phyloP scores from a whole-genome alignment of 768 basidiomycete species.

The Gyrodon lividus region DNA sequence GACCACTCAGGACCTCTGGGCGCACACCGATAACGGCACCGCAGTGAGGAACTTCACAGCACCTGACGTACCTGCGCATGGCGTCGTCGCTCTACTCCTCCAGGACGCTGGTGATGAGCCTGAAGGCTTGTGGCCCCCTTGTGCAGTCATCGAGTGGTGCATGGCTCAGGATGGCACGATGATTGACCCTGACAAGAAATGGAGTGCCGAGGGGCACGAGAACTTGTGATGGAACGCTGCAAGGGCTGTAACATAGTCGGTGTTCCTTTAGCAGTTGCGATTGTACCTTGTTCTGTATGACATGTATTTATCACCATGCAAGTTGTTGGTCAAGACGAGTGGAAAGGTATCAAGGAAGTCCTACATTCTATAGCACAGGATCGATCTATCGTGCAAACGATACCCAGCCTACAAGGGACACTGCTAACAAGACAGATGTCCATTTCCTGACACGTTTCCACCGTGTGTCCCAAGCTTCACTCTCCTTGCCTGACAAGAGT shows the following conservation, averaged over 20 bases:
- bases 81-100: conserved; percentile 64
- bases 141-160: conserved; percentile 58
- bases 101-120: conserved; percentile 70
- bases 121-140: conserved; percentile 52
- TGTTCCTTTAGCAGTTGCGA: neutral
- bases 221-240: conserved; percentile 1
- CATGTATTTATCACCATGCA: neutral
- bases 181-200: conserved; percentile 29
- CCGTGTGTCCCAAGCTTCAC: conserved; percentile 10
- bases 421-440: conserved; percentile 26
- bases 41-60: conserved; percentile 58
- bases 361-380: neutral
- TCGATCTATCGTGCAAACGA: conserved; percentile 17
- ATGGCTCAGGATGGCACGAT: conserved; percentile 56
- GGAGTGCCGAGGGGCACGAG: conserved; percentile 17
- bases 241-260: neutral
- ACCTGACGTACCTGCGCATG: conserved; percentile 58
- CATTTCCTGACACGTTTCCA: conserved; percentile 32
- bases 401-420: conserved; percentile 28
- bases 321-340: neutral
- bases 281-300: neutral
- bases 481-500: neutral
- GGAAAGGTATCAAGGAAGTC: neutral
- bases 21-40: conserved; percentile 69
- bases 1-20: conserved; percentile 61